A percentile compares a stretch with the other conserved stretches of the same genome.
phyloP scores from a whole-genome alignment of 805 yeast genomes.

The Wickerhamomyces mucosus region DNA sequence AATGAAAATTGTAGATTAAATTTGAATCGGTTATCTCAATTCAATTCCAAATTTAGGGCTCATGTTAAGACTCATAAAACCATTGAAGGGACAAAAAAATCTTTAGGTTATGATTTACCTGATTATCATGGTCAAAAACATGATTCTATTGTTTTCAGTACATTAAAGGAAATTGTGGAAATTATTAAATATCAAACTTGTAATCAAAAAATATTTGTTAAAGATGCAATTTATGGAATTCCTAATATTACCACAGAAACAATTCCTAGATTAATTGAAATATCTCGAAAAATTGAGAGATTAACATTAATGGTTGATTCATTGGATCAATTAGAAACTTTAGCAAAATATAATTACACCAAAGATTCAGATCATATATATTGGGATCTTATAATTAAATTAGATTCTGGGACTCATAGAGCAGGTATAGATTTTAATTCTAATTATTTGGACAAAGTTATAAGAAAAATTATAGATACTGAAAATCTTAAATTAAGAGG shows the following conservation, averaged over 20 bases:
- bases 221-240: slow-evolving; percentile 48
- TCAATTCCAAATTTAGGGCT: slow-evolving; percentile 46
- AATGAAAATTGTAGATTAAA: slow-evolving; percentile 33
- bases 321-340: slow-evolving; percentile 40
- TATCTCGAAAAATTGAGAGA: slow-evolving; percentile 31
- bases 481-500: slow-evolving; percentile 44
- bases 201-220: slow-evolving; percentile 20
- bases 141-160: slow-evolving; percentile 53
- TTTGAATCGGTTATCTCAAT: slow-evolving; percentile 30
- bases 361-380: slow-evolving; percentile 19
- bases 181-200: slow-evolving; percentile 25
- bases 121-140: slow-evolving; percentile 24
- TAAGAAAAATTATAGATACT: slow-evolving; percentile 23
- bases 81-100: slow-evolving; percentile 44
- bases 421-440: slow-evolving; percentile 47
- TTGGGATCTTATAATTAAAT: slow-evolving; percentile 62
- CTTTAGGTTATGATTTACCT: slow-evolving; percentile 36
- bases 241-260: slow-evolving; percentile 44
- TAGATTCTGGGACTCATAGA: slow-evolving; percentile 62
- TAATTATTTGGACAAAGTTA: slow-evolving; percentile 25
- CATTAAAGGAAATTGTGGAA: slow-evolving; percentile 57
- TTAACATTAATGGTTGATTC: slow-evolving; percentile 56
- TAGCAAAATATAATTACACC: slow-evolving; percentile 30
- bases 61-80: slow-evolving; percentile 75
- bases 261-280: slow-evolving; percentile 36